phyloP scores from a whole-genome alignment of 768 basidiomycete species.

The Tricholoma hemisulphureum region DNA sequence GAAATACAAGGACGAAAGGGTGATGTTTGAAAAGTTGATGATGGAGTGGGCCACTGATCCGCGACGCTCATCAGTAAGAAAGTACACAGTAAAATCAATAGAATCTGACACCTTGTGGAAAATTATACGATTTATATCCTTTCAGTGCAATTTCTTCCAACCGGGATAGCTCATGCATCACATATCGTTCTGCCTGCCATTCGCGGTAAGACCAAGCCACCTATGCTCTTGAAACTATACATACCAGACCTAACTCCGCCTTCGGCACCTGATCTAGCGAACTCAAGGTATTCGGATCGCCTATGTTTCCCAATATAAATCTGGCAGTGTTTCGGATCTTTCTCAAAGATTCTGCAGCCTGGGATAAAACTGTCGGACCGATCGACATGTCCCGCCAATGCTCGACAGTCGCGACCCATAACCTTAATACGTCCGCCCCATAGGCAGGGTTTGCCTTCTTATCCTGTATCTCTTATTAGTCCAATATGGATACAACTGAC shows the following conservation, averaged over 20 bases:
- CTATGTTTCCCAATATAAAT: constrained; percentile 83
- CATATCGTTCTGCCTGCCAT: constrained; percentile 73
- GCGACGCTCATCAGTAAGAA: neutral
- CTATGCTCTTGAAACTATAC: constrained; percentile 23
- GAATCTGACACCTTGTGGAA: constrained; percentile 66
- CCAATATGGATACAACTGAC: neutral
- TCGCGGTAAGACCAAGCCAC: neutral
- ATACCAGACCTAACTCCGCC: constrained; percentile 62
- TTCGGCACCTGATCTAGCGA: constrained; percentile 37
- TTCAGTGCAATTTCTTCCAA: constrained; percentile 67
- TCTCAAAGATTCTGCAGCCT: constrained; percentile 71
- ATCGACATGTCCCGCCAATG: constrained; percentile 88
- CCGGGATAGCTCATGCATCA: constrained; percentile 79
- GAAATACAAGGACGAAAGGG: constrained; percentile 88
- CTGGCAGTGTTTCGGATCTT: constrained; percentile 85
- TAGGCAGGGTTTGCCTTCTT: constrained; percentile 73
- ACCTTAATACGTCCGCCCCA: constrained; percentile 81
- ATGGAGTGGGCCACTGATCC: constrained; percentile 66
- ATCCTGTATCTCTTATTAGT: constrained; percentile 40
- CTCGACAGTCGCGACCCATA: constrained; percentile 92
- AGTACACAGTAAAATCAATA: constrained; percentile 3
- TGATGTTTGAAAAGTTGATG: constrained; percentile 76
- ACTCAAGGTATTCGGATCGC: constrained; percentile 31
- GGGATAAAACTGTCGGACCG: constrained; percentile 71
- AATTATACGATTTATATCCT: constrained; percentile 73